Evolutionary conservation across 2,329 filamentous ascomycete genomes (phyloP).

Genomic region (Davidsoniella neocaledoniae): DNA sequence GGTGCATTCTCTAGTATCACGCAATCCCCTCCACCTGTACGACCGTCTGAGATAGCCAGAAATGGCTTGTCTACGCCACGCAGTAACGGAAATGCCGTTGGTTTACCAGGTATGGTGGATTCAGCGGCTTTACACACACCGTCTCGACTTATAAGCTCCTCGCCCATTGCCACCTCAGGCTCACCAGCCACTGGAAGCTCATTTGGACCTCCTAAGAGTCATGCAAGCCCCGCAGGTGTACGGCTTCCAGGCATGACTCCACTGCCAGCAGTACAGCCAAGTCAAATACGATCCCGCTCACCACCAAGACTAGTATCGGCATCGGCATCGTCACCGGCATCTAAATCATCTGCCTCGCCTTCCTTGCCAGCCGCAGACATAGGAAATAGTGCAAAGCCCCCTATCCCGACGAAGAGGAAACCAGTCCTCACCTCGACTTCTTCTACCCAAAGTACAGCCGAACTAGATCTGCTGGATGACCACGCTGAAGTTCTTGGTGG

Average conservation of each 20-base stretch:
- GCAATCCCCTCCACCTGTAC: no score
- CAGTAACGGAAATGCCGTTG: not conserved
- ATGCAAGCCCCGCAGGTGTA: not conserved
- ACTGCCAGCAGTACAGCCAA: not conserved
- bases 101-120: constrained; percentile 5
- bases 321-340: not conserved
- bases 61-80: not conserved
- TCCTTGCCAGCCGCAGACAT: not conserved
- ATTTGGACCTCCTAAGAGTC: no score
- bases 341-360: not conserved
- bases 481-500: constrained; percentile 30
- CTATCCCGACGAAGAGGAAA: constrained; percentile 16
- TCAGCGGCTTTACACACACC: no score
- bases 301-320: not conserved
- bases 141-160: no score
- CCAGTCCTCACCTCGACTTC: constrained; percentile 15
- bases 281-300: not conserved
- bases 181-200: no score
- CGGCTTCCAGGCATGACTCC: constrained; percentile 5
- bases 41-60: not conserved
- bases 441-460: constrained; percentile 14
- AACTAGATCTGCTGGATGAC: constrained; percentile 32
- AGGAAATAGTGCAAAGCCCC: not conserved
- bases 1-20: not conserved
- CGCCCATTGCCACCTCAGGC: no score